phyloP scores from a whole-genome alignment of 2,329 filamentous ascomycete genomes.

The Fusarium avenaceum region DNA sequence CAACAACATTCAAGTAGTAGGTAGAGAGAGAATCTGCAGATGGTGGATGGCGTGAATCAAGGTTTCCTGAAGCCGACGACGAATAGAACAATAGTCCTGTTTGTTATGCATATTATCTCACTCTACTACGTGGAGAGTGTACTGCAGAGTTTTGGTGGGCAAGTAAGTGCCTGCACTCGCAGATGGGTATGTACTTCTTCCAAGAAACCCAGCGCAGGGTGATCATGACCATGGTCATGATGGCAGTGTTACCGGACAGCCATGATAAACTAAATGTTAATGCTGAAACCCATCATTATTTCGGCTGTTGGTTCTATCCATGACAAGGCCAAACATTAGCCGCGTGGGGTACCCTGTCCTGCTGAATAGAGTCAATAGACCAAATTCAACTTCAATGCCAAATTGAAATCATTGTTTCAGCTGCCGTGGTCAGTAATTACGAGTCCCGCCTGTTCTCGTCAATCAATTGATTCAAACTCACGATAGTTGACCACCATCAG shows the following conservation, averaged over 20 bases:
- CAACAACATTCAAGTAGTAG: not conserved
- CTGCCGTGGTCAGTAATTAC: conserved; percentile 14
- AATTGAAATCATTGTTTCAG: conserved; percentile 23
- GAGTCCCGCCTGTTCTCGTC: conserved; percentile 1
- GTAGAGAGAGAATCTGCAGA: conserved; percentile 6
- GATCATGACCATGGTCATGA: conserved; percentile 19
- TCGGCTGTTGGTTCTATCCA: conserved; percentile 13
- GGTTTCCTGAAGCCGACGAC: conserved; percentile 14
- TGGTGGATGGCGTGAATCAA: conserved; percentile 36
- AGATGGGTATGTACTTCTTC: not conserved
- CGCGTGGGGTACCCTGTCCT: conserved; percentile 30
- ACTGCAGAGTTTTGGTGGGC: not conserved
- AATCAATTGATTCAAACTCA: not conserved
- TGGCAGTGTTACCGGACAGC: conserved; percentile 7
- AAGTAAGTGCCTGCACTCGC: not conserved
- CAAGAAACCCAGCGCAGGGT: conserved; percentile 1
- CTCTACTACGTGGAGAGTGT: not conserved
- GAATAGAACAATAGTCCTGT: conserved; percentile 2
- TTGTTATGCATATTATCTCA: conserved; percentile 23
- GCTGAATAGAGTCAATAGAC: conserved; percentile 5
- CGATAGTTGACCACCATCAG: not conserved
- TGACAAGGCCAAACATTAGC: conserved; percentile 26
- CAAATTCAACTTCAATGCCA: not conserved
- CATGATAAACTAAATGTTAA: conserved; percentile 29
- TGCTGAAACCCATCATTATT: conserved; percentile 38